Conservation (phyloP, 441 rosid species). For the Biscutella laevigata region DNA sequence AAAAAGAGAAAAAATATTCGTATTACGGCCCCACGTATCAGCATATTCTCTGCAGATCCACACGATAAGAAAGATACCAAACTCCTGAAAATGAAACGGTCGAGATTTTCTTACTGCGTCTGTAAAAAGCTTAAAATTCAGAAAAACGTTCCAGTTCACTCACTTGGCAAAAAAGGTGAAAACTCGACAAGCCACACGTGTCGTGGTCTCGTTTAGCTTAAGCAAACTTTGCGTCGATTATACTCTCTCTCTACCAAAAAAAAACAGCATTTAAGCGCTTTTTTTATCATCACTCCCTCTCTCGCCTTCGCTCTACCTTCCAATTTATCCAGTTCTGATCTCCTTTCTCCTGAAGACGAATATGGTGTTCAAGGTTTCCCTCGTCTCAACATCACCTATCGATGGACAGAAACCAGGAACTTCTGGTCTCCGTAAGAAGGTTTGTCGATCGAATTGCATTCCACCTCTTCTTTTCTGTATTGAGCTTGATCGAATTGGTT, state of each 20-base stretch:
- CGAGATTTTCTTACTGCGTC: no score
- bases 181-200: conserved; percentile 16
- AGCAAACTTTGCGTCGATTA: conserved; percentile 14
- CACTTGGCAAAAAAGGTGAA: neutral
- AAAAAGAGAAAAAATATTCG: no score
- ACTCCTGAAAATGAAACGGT: no score
- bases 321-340: conserved; percentile 4
- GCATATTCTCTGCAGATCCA: no score
- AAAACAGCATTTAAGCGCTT: neutral
- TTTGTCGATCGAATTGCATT: conserved; percentile 3
- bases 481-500: no score
- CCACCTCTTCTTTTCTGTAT: no score
- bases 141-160: no score
- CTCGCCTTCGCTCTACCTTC: neutral
- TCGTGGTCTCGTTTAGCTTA: conserved; percentile 15
- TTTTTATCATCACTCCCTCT: conserved; percentile 4
- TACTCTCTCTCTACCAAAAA: neutral
- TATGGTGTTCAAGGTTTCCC: conserved; percentile 64
- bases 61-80: no score
- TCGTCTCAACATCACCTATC: conserved; percentile 50
- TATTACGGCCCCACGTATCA: no score
- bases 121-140: no score
- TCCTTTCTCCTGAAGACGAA: neutral
- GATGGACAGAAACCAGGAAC: conserved; percentile 97
- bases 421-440: conserved; percentile 99